Base-by-base conservation (phyloP, 2,329 filamentous ascomycete species). In the Colletotrichum sp. region DNA sequence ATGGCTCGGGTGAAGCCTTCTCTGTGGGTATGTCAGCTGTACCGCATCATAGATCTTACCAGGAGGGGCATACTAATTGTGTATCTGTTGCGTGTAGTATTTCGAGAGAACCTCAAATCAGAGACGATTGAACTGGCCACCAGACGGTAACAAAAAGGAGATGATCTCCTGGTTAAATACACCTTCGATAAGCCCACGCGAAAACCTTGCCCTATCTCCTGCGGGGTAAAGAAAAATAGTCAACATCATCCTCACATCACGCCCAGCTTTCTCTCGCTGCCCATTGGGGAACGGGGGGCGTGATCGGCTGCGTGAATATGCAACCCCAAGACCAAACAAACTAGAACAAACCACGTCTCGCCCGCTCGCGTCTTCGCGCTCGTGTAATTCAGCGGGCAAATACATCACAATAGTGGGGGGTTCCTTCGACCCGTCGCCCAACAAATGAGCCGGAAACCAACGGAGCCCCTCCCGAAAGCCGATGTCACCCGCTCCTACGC, bases 191-290 rank as follows among this genome's bases (percentile, higher is more conserved):
- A 67, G 43, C 27, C 54, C 36, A 5, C 5, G 12, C 15, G 21
- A 33, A 67, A 72, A 72, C 68, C 34, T 59, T 72, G 8, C 13
- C 36, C 18, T 67, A 72, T 72, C 68, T 65, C 47, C 38, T 72
- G 72, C 72, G 72, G 72, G 72, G 72, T 74, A 74, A 31, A 43
- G 24, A 27, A n/a, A n/a, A 71, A 51, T 51, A 51, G 43, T 21
- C 4, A 15, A 63, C 62, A 67, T 59, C 55, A 71, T 67, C 6
- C 62, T 51, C 57, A 43, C n/a, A 43, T 33, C 21, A 34, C 6
- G 18, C 13, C 27, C 62, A 55, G 55, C 62, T 57, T 57, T 51
- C 43, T 24, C 62, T 55, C 61, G 38, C 38, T 29, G 38, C 55
- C 16, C 8, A 63, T 66, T 12, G 43, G 43, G 11, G 43, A 51